Evolutionary conservation across 2,329 filamentous ascomycete genomes (phyloP).

Genomic region (Neonectria punicea): DNA sequence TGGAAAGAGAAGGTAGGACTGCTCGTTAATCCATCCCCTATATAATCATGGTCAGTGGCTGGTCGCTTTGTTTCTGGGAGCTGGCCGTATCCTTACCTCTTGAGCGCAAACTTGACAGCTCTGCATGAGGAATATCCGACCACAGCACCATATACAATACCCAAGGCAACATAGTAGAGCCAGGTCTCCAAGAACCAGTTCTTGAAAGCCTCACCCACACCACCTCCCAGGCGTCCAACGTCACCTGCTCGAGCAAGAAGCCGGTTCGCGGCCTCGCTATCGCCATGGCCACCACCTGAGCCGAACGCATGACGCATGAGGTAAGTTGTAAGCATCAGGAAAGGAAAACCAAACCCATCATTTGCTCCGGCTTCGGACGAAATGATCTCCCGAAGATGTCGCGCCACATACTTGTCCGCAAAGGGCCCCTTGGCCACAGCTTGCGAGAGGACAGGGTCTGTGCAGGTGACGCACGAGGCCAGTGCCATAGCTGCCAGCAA

Average conservation of each 20-base stretch:
- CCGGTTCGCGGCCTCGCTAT: constrained; percentile 13
- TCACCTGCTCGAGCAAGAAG: constrained; percentile 31
- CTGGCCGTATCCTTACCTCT: constrained; percentile 31
- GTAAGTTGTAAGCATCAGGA: constrained; percentile 67
- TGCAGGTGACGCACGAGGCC: constrained; percentile 69
- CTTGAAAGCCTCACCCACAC: constrained; percentile 62
- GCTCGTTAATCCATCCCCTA: constrained; percentile 65
- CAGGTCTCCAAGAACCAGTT: constrained; percentile 70
- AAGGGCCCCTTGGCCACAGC: constrained; percentile 70
- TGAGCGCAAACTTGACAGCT: constrained; percentile 56
- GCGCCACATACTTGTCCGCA: constrained; percentile 68
- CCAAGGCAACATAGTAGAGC: constrained; percentile 67
- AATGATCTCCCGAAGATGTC: constrained; percentile 68
- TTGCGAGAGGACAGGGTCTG: constrained; percentile 67
- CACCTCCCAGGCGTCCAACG: constrained; percentile 63
- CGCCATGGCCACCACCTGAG: constrained; percentile 43
- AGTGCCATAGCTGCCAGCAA: constrained; percentile 67
- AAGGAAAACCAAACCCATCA: constrained; percentile 71
- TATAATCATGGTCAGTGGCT: too few species aligned
- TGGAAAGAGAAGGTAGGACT: constrained; percentile 64
- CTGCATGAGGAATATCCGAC: constrained; percentile 60
- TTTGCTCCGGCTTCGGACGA: constrained; percentile 71
- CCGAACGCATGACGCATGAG: constrained; percentile 62
- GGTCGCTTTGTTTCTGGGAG: too few species aligned
- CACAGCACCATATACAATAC: constrained; percentile 62